phyloP scores from a whole-genome alignment of 305 asterid species.

The Fraxinus platypoda region DNA sequence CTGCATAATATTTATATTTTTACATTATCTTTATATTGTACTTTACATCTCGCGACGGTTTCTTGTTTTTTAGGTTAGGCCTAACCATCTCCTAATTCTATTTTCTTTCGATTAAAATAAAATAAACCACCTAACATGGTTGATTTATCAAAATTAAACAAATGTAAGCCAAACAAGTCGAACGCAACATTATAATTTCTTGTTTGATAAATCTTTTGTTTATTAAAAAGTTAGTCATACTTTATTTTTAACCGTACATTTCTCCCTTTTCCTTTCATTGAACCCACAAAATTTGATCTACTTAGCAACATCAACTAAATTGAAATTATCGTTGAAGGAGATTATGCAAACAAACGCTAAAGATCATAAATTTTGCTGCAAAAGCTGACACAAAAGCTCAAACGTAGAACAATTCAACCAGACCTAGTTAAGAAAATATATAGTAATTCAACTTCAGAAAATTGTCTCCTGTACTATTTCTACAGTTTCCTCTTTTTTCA shows the following conservation, averaged over 20 bases:
- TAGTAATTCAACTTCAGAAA: slow-evolving; percentile 6
- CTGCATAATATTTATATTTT: too few relatives aligned
- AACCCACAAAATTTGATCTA: background rate
- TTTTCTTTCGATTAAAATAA: background rate
- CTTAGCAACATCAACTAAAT: background rate
- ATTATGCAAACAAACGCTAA: background rate
- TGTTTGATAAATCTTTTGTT: background rate
- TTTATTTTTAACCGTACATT: background rate
- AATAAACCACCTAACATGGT: background rate
- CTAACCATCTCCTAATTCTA: background rate
- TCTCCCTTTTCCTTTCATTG: background rate
- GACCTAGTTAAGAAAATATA: too few relatives aligned
- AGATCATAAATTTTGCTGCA: background rate
- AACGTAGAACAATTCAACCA: background rate
- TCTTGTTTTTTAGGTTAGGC: too few relatives aligned
- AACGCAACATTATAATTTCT: background rate
- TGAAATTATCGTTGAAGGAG: background rate
- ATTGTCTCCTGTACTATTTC: slow-evolving; percentile 30
- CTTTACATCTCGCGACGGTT: too few relatives aligned
- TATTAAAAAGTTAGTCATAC: background rate
- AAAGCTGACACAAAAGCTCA: background rate
- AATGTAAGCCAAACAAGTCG: background rate
- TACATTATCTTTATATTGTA: too few relatives aligned
- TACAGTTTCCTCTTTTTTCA: slow-evolving; percentile 23
- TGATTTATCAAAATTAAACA: background rate